A percentile compares a stretch with the other conserved stretches of the same genome.
Evolutionary conservation across 331 rosid genomes (phyloP).

Genomic region (Cydonia oblonga): DNA sequence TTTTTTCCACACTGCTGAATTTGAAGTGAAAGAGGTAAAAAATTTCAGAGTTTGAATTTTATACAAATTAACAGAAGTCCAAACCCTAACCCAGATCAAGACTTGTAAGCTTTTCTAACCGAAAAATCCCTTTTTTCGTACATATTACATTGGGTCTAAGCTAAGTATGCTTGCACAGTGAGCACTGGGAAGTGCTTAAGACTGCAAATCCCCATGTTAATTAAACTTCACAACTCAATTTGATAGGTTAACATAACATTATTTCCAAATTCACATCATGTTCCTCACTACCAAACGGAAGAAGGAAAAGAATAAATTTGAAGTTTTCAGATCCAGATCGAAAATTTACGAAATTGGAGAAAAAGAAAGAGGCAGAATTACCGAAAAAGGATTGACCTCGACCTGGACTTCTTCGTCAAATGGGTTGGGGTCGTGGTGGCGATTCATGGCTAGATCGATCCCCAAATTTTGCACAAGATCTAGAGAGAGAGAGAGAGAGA

Average conservation of each 20-base stretch:
- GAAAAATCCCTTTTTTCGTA: background rate
- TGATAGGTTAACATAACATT: background rate
- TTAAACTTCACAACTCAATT: background rate
- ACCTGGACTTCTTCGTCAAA: slow-evolving; percentile 66
- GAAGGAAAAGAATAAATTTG: background rate
- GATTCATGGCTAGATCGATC: slow-evolving; percentile 82
- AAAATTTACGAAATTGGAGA: slow-evolving; percentile 4
- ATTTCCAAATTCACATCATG: background rate
- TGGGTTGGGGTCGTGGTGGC: slow-evolving; percentile 86
- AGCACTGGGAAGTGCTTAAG: background rate
- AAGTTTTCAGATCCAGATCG: slow-evolving; percentile 38
- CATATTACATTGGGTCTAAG: background rate
- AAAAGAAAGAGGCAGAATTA: slow-evolving; percentile 7
- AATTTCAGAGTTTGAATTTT: background rate
- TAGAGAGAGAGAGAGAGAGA: background rate
- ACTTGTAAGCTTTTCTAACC: background rate
- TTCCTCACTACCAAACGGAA: background rate
- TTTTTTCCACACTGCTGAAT: background rate
- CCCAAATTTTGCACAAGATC: slow-evolving; percentile 28
- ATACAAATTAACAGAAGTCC: background rate
- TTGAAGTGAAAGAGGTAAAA: background rate
- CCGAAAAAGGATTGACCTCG: slow-evolving; percentile 81
- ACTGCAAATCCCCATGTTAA: background rate
- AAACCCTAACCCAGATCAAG: background rate
- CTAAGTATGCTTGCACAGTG: background rate